Conservation (phyloP, 257 asterid species). For the Solanum chiquidenum region DNA sequence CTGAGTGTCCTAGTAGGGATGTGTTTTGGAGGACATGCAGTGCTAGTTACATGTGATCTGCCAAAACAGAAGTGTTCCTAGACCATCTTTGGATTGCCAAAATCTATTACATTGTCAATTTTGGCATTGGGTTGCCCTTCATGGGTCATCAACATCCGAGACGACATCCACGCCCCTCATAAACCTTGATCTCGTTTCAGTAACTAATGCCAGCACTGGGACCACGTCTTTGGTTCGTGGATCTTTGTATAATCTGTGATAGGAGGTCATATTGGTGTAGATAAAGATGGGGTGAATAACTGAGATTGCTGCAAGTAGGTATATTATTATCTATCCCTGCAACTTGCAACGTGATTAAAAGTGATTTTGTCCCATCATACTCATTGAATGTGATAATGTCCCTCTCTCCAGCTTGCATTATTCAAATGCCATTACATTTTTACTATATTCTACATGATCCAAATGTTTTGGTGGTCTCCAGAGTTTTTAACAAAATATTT, state of each 20-base stretch:
- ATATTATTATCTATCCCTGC: background rate
- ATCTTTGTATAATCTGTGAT: background rate
- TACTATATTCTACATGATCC: background rate
- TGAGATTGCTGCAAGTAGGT: background rate
- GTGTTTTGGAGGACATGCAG: background rate
- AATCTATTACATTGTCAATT: background rate
- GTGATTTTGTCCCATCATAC: background rate
- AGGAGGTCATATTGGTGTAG: background rate
- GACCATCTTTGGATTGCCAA: background rate
- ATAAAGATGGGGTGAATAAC: background rate
- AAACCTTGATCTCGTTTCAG: background rate
- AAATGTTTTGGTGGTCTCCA: background rate
- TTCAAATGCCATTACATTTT: background rate
- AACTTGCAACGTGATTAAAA: background rate
- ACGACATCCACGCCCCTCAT: background rate
- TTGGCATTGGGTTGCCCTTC: background rate
- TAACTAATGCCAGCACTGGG: background rate
- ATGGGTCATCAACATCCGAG: background rate
- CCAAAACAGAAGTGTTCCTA: background rate
- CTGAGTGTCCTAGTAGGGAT: background rate
- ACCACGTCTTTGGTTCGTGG: background rate
- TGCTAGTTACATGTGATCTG: background rate
- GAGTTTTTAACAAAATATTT: background rate
- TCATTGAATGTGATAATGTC: background rate
- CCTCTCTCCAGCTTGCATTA: background rate